phyloP scores from a whole-genome alignment of 208 protist genomes.

The Kentomonas sorsogonicus region DNA sequence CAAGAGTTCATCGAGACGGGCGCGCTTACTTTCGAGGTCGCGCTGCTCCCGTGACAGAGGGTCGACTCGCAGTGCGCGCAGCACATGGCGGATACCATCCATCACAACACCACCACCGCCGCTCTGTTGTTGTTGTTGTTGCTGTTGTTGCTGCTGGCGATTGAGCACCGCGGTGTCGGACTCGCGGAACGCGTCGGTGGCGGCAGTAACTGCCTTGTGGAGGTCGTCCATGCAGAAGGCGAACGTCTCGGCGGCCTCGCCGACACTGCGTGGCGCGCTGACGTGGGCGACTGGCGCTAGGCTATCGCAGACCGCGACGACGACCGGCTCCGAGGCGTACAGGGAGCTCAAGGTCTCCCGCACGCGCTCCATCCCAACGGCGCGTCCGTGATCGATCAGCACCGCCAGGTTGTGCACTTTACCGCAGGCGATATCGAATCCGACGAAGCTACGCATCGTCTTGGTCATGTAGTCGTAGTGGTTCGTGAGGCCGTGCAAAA shows the following conservation, averaged over 20 bases:
- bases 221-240: conserved; percentile 75
- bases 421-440: conserved; percentile 72
- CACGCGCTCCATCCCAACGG: conserved; percentile 46
- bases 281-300: conserved; percentile 18
- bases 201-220: conserved; percentile 34
- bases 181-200: conserved; percentile 11
- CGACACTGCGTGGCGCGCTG: conserved; percentile 34
- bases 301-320: conserved; percentile 52
- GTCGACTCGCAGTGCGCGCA: conserved; percentile 16
- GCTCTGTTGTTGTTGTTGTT: conserved; percentile 6
- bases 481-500: conserved; percentile 57
- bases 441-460: conserved; percentile 69
- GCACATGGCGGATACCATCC: conserved; percentile 30
- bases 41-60: conserved; percentile 38
- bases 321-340: conserved; percentile 59
- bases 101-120: conserved; percentile 26
- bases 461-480: conserved; percentile 80
- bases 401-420: conserved; percentile 77
- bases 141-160: conserved; percentile 4
- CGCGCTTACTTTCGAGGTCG: conserved; percentile 35
- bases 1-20: conserved; percentile 34
- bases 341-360: conserved; percentile 45
- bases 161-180: background rate
- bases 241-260: conserved; percentile 53
- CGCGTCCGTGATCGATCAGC: conserved; percentile 47